Evolutionary conservation across 2,329 filamentous ascomycete species (phyloP).

Genomic region (Scortechinia acanthostroma): DNA sequence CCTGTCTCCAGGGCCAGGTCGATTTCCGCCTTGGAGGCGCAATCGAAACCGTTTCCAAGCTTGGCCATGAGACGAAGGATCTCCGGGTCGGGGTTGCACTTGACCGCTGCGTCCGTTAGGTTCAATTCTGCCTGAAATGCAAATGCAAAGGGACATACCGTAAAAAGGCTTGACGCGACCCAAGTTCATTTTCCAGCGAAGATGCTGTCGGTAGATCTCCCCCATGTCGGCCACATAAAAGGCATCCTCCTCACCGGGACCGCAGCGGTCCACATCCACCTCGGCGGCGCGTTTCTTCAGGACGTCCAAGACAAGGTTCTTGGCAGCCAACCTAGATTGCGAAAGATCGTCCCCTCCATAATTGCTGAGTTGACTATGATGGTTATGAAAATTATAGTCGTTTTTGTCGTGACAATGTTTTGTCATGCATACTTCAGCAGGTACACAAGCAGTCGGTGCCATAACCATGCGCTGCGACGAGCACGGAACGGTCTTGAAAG

Average conservation of each 20-base stretch:
- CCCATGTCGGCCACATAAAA: slow-evolving; percentile 98
- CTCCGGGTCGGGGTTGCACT: slow-evolving; percentile 92
- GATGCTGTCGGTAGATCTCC: slow-evolving; percentile 95
- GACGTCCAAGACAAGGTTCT: slow-evolving; percentile 78
- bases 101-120: slow-evolving; percentile 62
- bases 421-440: slow-evolving; percentile 42
- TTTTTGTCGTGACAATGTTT: slow-evolving; percentile 33
- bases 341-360: slow-evolving; percentile 6
- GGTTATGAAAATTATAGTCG: slow-evolving; percentile 7
- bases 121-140: not conserved
- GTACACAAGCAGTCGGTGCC: slow-evolving; percentile 57
- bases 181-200: slow-evolving; percentile 94
- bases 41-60: slow-evolving; percentile 93
- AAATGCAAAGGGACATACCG: slow-evolving; percentile 43
- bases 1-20: slow-evolving; percentile 81
- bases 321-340: slow-evolving; percentile 36
- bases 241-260: slow-evolving; percentile 88
- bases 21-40: slow-evolving; percentile 94
- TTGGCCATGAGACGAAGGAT: slow-evolving; percentile 80
- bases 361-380: slow-evolving; percentile 8
- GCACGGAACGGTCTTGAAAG: slow-evolving; percentile 7
- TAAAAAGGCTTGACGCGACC: slow-evolving; percentile 93
- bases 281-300: slow-evolving; percentile 77
- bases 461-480: slow-evolving; percentile 37
- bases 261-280: slow-evolving; percentile 82